A percentile compares a stretch with the other conserved stretches of the same genome.
Evolutionary conservation across 176 grass and related monocot species (phyloP).

Genomic region (Rhynchospora tenuis): DNA sequence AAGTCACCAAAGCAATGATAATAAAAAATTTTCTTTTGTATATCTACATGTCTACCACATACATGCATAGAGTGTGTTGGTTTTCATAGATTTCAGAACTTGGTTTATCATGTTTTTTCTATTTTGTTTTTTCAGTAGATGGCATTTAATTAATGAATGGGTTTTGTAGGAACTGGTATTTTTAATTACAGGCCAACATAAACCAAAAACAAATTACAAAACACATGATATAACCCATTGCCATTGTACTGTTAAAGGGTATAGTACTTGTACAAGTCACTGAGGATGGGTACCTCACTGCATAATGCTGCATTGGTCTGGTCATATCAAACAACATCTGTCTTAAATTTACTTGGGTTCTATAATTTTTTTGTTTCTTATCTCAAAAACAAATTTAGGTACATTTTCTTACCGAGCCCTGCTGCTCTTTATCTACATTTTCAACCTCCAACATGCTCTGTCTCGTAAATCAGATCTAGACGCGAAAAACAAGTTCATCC

Average conservation of each 20-base stretch:
- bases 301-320: not conserved
- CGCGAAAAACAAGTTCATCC: conserved; percentile 70
- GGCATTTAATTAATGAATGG: not conserved
- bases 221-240: not conserved
- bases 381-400: conserved; percentile 55
- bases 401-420: conserved; percentile 51
- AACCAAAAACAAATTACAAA: not conserved
- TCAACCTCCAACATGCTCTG: conserved; percentile 43
- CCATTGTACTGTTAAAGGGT: not conserved
- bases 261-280: not conserved
- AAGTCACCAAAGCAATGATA: conserved; percentile 9
- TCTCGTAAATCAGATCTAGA: conserved; percentile 58
- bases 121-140: not conserved
- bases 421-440: conserved; percentile 54
- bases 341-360: not conserved
- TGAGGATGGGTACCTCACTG: not conserved
- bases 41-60: not conserved
- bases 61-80: not conserved
- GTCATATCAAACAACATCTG: not conserved
- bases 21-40: not conserved
- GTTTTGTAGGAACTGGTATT: not conserved
- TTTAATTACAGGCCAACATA: not conserved
- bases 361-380: not conserved
- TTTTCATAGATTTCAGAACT: not conserved
- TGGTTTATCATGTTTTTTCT: not conserved